Percentiles rank a stretch among this genome's conserved stretches.
Evolutionary conservation across 441 rosid species (phyloP).

Genomic region (Brassica hybrid): DNA sequence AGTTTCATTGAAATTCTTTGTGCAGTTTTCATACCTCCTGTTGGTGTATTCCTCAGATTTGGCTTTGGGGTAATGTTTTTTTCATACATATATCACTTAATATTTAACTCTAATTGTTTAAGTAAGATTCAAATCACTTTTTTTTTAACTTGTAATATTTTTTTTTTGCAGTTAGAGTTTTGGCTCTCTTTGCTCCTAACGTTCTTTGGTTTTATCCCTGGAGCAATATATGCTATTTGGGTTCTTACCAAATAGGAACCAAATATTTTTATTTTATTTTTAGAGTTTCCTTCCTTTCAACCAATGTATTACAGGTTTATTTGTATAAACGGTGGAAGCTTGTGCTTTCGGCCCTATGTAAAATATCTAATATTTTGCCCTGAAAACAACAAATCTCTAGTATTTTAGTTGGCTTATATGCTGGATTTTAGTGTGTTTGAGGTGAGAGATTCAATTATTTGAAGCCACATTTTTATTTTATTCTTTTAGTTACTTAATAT

Average conservation of each 20-base stretch:
- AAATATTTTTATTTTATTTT: neutral
- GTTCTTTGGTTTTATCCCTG: conserved; percentile 36
- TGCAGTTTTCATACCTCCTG: conserved; percentile 83
- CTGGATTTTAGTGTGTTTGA: too few relatives aligned
- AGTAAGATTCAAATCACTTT: neutral
- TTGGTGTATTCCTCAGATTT: conserved; percentile 85
- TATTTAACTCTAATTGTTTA: neutral
- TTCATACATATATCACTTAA: neutral
- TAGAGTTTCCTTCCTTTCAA: neutral
- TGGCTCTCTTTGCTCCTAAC: conserved; percentile 37
- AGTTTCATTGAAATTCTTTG: conserved; percentile 65
- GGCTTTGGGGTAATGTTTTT: conserved; percentile 56
- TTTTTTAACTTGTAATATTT: too few relatives aligned
- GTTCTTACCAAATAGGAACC: conserved; percentile 36
- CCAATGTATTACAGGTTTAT: neutral
- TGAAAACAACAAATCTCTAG: too few relatives aligned
- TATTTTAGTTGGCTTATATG: too few relatives aligned
- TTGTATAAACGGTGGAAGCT: too few relatives aligned
- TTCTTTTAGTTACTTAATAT: neutral
- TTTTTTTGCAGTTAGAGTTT: conserved; percentile 41
- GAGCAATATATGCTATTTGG: conserved; percentile 37
- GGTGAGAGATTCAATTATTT: too few relatives aligned
- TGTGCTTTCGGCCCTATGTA: too few relatives aligned
- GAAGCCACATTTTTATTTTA: too few relatives aligned
- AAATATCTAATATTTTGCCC: too few relatives aligned